Percentiles rank a stretch among this genome's conserved stretches.
phyloP scores from a whole-genome alignment of 148 eudicot species.

The Camellia sinensis region DNA sequence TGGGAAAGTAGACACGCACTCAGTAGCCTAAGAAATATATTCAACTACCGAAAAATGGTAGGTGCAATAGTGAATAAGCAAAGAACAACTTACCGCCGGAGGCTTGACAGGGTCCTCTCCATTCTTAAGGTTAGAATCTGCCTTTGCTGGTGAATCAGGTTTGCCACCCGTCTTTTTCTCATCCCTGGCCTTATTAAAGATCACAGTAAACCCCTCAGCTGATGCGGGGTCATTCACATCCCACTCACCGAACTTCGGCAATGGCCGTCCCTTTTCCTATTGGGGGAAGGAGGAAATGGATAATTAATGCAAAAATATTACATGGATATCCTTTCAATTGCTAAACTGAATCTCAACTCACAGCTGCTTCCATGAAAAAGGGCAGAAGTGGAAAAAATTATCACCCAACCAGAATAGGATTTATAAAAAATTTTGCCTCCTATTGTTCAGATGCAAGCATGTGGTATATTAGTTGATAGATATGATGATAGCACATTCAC shows the following conservation, averaged over 20 bases:
- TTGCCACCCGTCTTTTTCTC: too few relatives aligned
- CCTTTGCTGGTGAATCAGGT: constrained; percentile 18
- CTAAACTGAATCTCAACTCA: constrained; percentile 5
- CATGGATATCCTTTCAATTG: too few relatives aligned
- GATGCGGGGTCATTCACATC: too few relatives aligned
- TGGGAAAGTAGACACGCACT: neutral
- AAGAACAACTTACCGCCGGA: constrained; percentile 54
- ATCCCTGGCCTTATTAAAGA: too few relatives aligned
- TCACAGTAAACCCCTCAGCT: too few relatives aligned
- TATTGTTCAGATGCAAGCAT: constrained; percentile 1
- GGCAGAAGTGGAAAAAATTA: neutral
- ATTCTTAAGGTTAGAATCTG: constrained; percentile 37
- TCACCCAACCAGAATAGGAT: neutral
- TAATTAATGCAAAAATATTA: too few relatives aligned
- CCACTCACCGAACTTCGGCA: too few relatives aligned
- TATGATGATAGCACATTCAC: neutral
- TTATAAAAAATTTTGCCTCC: neutral
- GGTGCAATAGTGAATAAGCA: neutral
- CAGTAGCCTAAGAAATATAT: neutral
- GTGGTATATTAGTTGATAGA: neutral
- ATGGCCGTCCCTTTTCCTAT: too few relatives aligned
- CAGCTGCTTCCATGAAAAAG: neutral
- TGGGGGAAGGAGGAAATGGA: too few relatives aligned
- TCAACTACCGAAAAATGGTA: neutral
- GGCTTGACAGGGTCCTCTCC: constrained; percentile 50